These are phyloP conservation scores for Pinus albicaulis DNA, from an alignment of 75 land plant genomes.

Conservation along the genomic window DNA sequence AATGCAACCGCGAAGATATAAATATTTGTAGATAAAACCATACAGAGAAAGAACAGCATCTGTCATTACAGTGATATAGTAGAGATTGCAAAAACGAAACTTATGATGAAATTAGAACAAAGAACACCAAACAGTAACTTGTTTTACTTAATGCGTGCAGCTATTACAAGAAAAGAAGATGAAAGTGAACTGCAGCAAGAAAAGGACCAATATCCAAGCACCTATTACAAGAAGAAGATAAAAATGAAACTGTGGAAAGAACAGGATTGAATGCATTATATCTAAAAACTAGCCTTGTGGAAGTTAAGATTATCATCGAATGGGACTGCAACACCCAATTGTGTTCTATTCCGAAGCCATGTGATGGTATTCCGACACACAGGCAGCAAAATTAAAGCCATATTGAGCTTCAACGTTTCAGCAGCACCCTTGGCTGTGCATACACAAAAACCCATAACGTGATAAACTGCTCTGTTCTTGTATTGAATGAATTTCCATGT, in stretches of 20 bases:
- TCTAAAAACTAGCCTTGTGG: slow-evolving; percentile 33
- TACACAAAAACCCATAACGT: slow-evolving; percentile 67
- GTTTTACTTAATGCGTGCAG: neutral
- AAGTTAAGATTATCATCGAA: slow-evolving; percentile 56
- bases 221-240: too few species aligned
- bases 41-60: neutral
- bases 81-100: too few species aligned
- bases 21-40: neutral
- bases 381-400: slow-evolving; percentile 69
- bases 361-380: slow-evolving; percentile 73
- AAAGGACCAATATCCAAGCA: neutral
- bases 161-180: neutral
- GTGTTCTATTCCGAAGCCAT: slow-evolving; percentile 44
- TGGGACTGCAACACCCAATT: slow-evolving; percentile 32
- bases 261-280: neutral
- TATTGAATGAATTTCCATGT: slow-evolving; percentile 60
- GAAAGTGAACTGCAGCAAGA: neutral
- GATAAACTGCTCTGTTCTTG: slow-evolving; percentile 33
- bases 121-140: too few species aligned
- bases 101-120: too few species aligned
- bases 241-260: too few species aligned
- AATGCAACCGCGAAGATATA: neutral
- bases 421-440: slow-evolving; percentile 67
- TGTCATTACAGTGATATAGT: too few species aligned
- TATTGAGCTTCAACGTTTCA: slow-evolving; percentile 65